A percentile compares a stretch with the other conserved stretches of the same genome.
These are phyloP conservation scores for Pestalotiopsis sp. DNA, from an alignment of 2,329 filamentous ascomycete genomes.

Conservation along the genomic window DNA sequence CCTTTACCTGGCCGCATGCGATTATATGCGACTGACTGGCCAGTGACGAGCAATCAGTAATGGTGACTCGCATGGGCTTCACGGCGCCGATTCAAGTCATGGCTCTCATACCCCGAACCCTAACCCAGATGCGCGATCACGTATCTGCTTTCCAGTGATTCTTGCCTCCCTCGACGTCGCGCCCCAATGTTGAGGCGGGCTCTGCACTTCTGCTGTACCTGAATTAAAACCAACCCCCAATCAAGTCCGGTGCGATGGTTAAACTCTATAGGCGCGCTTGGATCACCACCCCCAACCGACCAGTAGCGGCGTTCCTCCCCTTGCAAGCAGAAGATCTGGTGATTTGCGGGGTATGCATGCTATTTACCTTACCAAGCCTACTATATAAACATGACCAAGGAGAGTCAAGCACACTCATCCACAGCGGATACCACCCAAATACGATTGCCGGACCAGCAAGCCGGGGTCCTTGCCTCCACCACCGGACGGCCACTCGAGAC, in stretches of 20 bases:
- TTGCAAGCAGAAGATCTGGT: not conserved
- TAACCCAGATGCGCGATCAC: not conserved
- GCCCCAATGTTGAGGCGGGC: not conserved
- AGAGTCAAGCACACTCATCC: not conserved
- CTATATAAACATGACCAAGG: not conserved
- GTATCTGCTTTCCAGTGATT: not conserved
- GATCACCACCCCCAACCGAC: not conserved
- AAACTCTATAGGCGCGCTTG: constrained; percentile 1
- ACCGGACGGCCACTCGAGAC: not conserved
- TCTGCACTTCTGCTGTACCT: not conserved
- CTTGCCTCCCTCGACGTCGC: not conserved
- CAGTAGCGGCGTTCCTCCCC: not conserved
- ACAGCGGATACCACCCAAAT: not conserved
- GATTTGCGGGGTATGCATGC: constrained; percentile 6
- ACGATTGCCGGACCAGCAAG: not conserved
- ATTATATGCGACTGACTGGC: too few species aligned
- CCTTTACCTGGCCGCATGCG: too few species aligned
- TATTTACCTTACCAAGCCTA: not conserved
- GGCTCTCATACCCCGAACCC: not conserved
- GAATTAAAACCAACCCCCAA: not conserved
- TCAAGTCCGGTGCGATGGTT: not conserved
- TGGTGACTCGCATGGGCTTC: not conserved
- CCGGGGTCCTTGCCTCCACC: not conserved
- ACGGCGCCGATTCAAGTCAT: not conserved
- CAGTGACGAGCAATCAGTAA: not conserved